Conservation (phyloP, 2,329 filamentous ascomycete genomes). For the Pseudogymnoascus sp. region DNA sequence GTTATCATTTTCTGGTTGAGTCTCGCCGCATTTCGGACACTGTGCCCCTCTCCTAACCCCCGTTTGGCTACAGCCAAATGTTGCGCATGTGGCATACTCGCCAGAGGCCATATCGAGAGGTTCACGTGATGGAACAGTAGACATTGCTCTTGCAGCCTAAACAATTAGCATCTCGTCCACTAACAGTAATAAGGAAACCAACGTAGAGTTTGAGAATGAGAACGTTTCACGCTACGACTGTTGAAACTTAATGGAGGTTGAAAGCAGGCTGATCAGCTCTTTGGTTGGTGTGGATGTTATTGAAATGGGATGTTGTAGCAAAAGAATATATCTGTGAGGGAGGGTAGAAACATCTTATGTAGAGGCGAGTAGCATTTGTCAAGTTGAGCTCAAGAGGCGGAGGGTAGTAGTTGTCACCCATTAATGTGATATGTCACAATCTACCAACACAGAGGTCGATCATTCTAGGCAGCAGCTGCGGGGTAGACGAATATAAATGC, state of each 20-base stretch:
- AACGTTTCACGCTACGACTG: no score
- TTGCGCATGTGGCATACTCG: no score
- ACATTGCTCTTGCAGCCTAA: no score
- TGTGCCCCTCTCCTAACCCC: not conserved
- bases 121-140: no score
- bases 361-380: not conserved
- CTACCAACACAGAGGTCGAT: no score
- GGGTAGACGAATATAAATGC: no score
- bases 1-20: not conserved
- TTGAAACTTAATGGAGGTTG: not conserved
- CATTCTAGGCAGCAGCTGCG: conserved; percentile 16
- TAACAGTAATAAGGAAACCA: no score
- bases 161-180: no score
- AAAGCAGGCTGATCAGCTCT: not conserved
- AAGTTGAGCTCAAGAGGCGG: no score
- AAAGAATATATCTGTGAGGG: not conserved
- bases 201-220: no score
- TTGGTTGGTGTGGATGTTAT: not conserved
- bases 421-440: not conserved
- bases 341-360: not conserved
- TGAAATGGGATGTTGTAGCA: not conserved
- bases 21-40: not conserved
- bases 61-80: not conserved
- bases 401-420: not conserved
- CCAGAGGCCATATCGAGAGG: no score